Evolutionary conservation across 345 rosid species (phyloP), one percentile per base, ranked within the genome.

Genomic region (Alliaria petiolata): DNA sequence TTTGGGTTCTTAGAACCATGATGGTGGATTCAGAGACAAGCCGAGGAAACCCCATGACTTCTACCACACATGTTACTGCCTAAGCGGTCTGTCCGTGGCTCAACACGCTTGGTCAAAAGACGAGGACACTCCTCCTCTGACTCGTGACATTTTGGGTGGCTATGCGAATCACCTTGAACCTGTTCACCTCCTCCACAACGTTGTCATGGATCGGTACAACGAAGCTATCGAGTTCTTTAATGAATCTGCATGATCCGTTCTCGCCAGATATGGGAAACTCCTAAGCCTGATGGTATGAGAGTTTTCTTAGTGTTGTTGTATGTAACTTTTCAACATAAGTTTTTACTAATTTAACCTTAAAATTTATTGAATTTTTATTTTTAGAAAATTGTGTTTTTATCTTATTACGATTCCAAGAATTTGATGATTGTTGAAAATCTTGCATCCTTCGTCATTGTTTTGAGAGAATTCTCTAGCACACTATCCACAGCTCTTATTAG

Each of bases 1-100:
- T 52, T 47, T 20, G 1, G 57, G 35, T 38, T 44, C 7, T 76
- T 86, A 95, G 99, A 74, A 76, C 9, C 82, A 62, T 14, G 71
- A 72, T 4, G 99, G 99, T 52, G 99, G 97, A 63, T 85, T 95
- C 58, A 83, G 89, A 68, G 99, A 95, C 82, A 95, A 95, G 80
- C 96, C 91, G 0, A 81, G 89, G 55, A 95, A 91, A 78, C 47
- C 74, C 5, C 75, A 85, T 65, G 99, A 95, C 76, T 80, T 75
- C 62, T 91, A 95, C 77, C 98, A 95, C 83, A 89, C 99, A 2
- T 95, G 99, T 76, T 95, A 95, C 81, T 95, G 97, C 71, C 76
- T 95, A 6, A 91, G 99, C 10, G 99, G 96, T 28, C 80, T 95
- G 2, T 85, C 99, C 0, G 86, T 86, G 51, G 79, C 95, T 77